Evolutionary conservation across 164 flowering plant genomes (phyloP).

Genomic region (Umbilicus rupestris): DNA sequence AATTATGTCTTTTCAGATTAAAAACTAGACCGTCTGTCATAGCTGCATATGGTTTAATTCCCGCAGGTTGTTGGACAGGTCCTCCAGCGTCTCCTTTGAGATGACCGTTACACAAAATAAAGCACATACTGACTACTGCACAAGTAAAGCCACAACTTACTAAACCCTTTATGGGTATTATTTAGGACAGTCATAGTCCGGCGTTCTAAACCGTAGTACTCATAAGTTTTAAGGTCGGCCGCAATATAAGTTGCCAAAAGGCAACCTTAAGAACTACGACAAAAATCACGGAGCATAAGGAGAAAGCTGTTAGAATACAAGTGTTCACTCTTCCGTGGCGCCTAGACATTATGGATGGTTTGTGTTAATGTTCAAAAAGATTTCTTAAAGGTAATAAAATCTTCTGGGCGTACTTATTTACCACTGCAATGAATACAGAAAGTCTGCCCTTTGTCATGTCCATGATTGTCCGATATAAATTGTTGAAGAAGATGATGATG

Average conservation of each 20-base stretch:
- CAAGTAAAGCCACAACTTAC: too few species aligned
- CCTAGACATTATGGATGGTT: not conserved
- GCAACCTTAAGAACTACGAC: not conserved
- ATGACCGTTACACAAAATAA: too few species aligned
- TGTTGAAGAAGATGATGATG: not conserved
- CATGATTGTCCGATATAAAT: not conserved
- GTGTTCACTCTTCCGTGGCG: not conserved
- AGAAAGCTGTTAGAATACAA: not conserved
- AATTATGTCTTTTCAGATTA: too few species aligned
- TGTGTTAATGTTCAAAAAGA: not conserved
- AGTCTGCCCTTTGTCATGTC: not conserved
- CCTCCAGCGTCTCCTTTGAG: too few species aligned
- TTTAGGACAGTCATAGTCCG: too few species aligned
- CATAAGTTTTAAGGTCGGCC: too few species aligned
- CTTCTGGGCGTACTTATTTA: not conserved
- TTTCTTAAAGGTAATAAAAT: not conserved
- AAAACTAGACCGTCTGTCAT: too few species aligned
- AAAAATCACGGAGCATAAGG: not conserved
- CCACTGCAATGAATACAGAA: not conserved
- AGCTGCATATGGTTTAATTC: too few species aligned
- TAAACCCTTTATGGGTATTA: too few species aligned
- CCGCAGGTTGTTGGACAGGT: too few species aligned
- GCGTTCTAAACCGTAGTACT: too few species aligned
- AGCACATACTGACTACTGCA: too few species aligned
- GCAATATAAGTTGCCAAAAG: not conserved